phyloP scores from a whole-genome alignment of 345 rosid species.

The Eucalyptus pumila region DNA sequence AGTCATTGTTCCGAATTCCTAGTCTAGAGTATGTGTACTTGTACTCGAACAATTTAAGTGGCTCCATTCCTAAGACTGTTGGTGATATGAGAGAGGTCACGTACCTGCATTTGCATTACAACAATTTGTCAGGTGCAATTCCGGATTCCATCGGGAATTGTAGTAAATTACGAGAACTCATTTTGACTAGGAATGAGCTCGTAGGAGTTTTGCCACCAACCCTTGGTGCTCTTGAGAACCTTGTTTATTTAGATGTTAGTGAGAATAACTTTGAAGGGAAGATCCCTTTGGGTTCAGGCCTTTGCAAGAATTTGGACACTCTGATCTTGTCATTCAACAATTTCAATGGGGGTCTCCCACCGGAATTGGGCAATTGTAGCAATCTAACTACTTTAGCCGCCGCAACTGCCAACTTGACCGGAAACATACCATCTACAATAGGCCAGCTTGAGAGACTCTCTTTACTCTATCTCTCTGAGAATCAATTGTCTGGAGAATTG shows the following conservation, averaged over 20 bases:
- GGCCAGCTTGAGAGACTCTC: conserved; percentile 34
- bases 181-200: conserved; percentile 29
- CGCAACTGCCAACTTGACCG: conserved; percentile 31
- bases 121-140: conserved; percentile 43
- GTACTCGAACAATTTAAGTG: conserved; percentile 38
- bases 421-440: conserved; percentile 55
- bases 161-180: conserved; percentile 21
- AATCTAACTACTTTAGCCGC: conserved; percentile 27
- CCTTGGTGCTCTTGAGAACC: conserved; percentile 40
- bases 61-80: conserved; percentile 51
- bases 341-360: conserved; percentile 46
- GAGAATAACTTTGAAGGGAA: conserved; percentile 35
- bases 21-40: conserved; percentile 18
- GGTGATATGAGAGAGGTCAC: conserved; percentile 33
- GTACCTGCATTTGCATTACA: conserved; percentile 20
- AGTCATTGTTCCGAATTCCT: conserved; percentile 35
- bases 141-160: conserved; percentile 68
- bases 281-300: conserved; percentile 27
- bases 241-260: conserved; percentile 22
- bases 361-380: conserved; percentile 42
- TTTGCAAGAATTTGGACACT: conserved; percentile 27
- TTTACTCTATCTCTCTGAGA: conserved; percentile 44
- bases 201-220: conserved; percentile 45
- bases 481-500: conserved; percentile 53
- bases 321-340: conserved; percentile 48